phyloP scores from a whole-genome alignment of 139 green algal species.

The Spirogloea muscicola region DNA sequence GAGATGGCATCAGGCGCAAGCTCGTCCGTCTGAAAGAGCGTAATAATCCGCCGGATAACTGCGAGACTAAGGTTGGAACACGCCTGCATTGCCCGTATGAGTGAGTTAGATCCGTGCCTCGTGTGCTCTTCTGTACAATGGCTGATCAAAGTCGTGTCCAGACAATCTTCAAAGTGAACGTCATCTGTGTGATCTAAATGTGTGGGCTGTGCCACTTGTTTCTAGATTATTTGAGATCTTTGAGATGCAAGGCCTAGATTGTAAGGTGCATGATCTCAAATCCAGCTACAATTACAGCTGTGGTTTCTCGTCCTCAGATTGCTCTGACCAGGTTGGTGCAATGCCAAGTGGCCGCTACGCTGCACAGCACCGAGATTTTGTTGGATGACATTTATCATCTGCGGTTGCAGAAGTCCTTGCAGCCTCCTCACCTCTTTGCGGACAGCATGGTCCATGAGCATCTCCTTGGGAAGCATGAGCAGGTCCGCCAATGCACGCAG shows the following conservation, averaged over 20 bases:
- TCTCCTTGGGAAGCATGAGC: slow-evolving; percentile 44
- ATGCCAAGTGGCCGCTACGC: neutral
- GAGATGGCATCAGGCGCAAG: slow-evolving; percentile 17
- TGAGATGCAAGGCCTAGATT: neutral
- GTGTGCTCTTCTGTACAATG: too few species aligned
- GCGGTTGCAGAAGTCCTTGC: neutral
- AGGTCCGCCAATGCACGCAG: slow-evolving; percentile 40
- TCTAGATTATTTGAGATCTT: neutral
- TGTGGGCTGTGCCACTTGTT: neutral
- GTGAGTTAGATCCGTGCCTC: neutral
- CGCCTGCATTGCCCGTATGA: neutral
- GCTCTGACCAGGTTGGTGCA: neutral
- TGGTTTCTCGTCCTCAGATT: neutral
- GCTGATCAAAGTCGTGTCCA: too few species aligned
- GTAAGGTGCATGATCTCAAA: neutral
- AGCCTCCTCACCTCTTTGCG: slow-evolving; percentile 16
- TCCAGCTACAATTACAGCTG: neutral
- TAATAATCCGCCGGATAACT: slow-evolving; percentile 8
- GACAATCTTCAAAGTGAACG: neutral
- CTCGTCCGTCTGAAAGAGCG: slow-evolving; percentile 30
- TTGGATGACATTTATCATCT: neutral
- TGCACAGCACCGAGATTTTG: neutral
- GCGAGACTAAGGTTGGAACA: slow-evolving; percentile 9
- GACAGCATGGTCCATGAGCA: slow-evolving; percentile 26
- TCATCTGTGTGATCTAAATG: neutral